A percentile compares a stretch with the other conserved stretches of the same genome.
These are phyloP conservation scores for Solanum neorickii DNA, from an alignment of 257 asterid genomes.

Conservation along the genomic window DNA sequence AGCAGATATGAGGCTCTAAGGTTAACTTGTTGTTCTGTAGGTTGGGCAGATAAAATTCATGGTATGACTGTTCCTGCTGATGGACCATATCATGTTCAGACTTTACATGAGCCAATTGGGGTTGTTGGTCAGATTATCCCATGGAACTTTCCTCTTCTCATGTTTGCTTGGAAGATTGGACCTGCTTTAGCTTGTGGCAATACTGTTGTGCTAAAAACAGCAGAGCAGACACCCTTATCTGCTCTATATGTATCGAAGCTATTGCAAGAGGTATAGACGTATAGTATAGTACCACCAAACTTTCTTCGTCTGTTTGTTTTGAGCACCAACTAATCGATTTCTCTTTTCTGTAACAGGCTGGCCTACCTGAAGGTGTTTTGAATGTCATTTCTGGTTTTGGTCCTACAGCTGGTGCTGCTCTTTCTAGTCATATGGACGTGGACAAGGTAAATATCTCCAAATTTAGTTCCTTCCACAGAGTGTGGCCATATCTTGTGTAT, in stretches of 20 bases:
- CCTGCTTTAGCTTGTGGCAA: constrained; percentile 94
- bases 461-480: neutral
- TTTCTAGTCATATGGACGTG: constrained; percentile 92
- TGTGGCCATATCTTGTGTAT: neutral
- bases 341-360: constrained; percentile 51
- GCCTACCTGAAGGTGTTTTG: constrained; percentile 81
- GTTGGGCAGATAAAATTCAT: neutral
- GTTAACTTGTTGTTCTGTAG: neutral
- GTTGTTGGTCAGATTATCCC: neutral
- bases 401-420: constrained; percentile 91
- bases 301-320: neutral
- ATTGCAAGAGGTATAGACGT: constrained; percentile 39
- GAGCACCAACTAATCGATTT: neutral
- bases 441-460: constrained; percentile 56
- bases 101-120: neutral
- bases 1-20: neutral
- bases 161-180: constrained; percentile 64
- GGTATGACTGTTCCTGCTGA: neutral
- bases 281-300: constrained; percentile 15
- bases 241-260: constrained; percentile 71
- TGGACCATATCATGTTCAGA: neutral
- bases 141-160: neutral
- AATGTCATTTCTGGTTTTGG: constrained; percentile 90
- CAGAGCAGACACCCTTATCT: constrained; percentile 94
- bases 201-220: constrained; percentile 75